Evolutionary conservation across 306 rosid genomes (phyloP).

Genomic region (Potentilla sterilis): DNA sequence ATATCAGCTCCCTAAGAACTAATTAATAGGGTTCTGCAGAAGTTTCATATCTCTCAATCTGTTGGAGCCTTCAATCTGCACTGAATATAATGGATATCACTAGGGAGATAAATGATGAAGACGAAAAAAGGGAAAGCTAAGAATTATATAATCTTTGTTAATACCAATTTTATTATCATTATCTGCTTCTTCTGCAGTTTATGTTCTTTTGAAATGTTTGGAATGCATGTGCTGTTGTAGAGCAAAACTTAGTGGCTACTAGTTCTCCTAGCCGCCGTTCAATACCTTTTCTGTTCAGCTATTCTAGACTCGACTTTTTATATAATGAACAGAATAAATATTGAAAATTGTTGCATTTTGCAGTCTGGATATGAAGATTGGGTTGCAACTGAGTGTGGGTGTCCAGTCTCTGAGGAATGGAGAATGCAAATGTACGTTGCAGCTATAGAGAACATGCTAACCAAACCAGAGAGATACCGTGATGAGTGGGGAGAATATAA

Average conservation of each 20-base stretch:
- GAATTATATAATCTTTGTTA: background rate
- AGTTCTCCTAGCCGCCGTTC: background rate
- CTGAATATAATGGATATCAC: background rate
- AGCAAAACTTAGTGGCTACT: background rate
- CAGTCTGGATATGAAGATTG: slow-evolving; percentile 71
- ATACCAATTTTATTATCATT: background rate
- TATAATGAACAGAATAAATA: background rate
- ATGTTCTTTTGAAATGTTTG: background rate
- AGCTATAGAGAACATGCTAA: slow-evolving; percentile 27
- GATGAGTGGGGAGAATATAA: slow-evolving; percentile 62
- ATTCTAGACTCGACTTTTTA: background rate
- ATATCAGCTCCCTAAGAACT: background rate
- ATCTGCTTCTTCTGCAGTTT: background rate
- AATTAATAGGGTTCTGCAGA: background rate
- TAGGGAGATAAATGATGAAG: background rate
- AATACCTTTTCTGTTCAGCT: background rate
- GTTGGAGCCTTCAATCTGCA: background rate
- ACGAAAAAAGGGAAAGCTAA: background rate
- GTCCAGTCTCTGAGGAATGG: slow-evolving; percentile 61
- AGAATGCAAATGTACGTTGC: slow-evolving; percentile 49
- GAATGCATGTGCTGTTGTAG: background rate
- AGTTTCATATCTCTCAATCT: background rate
- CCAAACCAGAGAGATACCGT: slow-evolving; percentile 52
- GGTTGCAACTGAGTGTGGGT: slow-evolving; percentile 57
- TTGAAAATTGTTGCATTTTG: slow-evolving; percentile 2